Percentiles rank a stretch among this genome's conserved stretches.
phyloP scores from a whole-genome alignment of 176 grass and related monocot genomes.

The Avena sativa region DNA sequence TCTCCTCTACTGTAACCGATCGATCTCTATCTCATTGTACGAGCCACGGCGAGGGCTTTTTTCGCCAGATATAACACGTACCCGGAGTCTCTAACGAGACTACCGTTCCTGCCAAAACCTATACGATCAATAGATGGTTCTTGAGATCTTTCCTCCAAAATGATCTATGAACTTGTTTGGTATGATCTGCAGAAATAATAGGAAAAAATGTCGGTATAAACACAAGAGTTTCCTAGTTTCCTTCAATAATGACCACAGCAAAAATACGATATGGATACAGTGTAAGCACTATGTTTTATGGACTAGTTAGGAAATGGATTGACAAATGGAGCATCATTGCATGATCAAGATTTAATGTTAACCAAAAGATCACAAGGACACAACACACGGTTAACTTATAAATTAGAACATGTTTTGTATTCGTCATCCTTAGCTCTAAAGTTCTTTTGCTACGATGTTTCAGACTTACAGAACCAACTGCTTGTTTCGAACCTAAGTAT shows the following conservation, averaged over 20 bases:
- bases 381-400: background rate
- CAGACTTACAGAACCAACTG: background rate
- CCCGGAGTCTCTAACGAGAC: too few relatives aligned
- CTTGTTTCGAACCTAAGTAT: background rate
- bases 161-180: constrained; percentile 44
- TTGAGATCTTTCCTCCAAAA: constrained; percentile 37
- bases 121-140: background rate
- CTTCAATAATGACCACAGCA: background rate
- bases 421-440: background rate
- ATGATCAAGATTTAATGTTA: constrained; percentile 2
- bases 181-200: constrained; percentile 36
- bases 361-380: background rate
- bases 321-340: background rate
- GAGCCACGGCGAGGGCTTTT: too few relatives aligned
- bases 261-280: background rate
- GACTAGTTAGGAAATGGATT: background rate
- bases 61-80: too few relatives aligned
- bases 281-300: background rate
- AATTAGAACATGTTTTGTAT: background rate
- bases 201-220: background rate
- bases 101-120: too few relatives aligned
- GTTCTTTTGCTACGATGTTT: constrained; percentile 1
- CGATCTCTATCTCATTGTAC: too few relatives aligned
- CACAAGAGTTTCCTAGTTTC: background rate
- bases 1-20: too few relatives aligned